Evolutionary conservation across 495 filamentous ascomycete genomes (phyloP).

Genomic region (Penicillium soppii): DNA sequence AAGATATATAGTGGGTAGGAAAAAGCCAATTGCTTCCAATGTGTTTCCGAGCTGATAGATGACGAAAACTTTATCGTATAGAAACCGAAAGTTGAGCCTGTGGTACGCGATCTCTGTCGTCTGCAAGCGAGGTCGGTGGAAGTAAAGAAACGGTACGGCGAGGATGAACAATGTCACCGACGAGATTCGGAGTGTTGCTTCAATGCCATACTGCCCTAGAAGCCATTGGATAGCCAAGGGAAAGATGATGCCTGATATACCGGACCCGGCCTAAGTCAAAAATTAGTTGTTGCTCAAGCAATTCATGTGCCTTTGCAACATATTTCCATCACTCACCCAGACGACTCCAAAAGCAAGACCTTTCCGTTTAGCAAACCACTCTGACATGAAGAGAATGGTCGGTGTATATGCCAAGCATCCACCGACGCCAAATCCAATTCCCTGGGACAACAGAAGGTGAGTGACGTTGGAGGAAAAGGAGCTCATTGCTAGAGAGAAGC

Average conservation of each 20-base stretch:
- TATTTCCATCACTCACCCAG: slow-evolving; percentile 24
- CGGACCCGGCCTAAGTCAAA: slow-evolving; percentile 33
- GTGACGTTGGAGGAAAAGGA: slow-evolving; percentile 43
- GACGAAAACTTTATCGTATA: slow-evolving; percentile 44
- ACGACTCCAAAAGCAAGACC: slow-evolving; percentile 50
- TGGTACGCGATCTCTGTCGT: slow-evolving; percentile 8
- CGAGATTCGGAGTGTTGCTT: slow-evolving; percentile 48
- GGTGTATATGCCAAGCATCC: slow-evolving; percentile 45
- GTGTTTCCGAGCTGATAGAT: slow-evolving; percentile 53
- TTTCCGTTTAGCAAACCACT: slow-evolving; percentile 51
- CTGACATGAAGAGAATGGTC: slow-evolving; percentile 47
- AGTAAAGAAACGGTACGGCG: slow-evolving; percentile 52
- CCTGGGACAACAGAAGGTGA: slow-evolving; percentile 50
- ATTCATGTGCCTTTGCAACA: background rate
- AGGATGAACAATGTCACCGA: slow-evolving; percentile 44
- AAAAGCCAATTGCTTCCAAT: slow-evolving; percentile 53
- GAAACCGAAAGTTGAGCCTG: slow-evolving; percentile 39
- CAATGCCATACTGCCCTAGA: slow-evolving; percentile 48
- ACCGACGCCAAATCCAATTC: slow-evolving; percentile 47
- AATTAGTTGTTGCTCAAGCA: background rate
- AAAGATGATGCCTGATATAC: slow-evolving; percentile 38
- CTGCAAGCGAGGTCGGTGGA: slow-evolving; percentile 53
- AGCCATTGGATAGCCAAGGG: slow-evolving; percentile 49
- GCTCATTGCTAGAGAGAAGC: slow-evolving; percentile 37
- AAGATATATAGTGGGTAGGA: slow-evolving; percentile 26